These are phyloP conservation scores for Ceratocystis variospora DNA, from an alignment of 2,329 filamentous ascomycete genomes.

Conservation along the genomic window DNA sequence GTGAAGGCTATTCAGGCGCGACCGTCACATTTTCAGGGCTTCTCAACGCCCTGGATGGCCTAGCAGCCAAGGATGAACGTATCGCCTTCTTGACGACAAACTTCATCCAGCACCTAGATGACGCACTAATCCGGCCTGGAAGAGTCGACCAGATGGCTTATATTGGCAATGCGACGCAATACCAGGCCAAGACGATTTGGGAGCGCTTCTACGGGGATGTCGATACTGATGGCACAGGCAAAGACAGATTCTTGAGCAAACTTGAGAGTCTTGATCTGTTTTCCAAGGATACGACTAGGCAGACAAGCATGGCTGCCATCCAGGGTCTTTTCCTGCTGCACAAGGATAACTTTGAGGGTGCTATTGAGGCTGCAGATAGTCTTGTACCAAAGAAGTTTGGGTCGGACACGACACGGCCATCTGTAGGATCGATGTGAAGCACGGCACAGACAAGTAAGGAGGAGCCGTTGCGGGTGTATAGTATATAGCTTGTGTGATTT, in stretches of 20 bases:
- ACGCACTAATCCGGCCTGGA: constrained; percentile 78
- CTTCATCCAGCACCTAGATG: constrained; percentile 77
- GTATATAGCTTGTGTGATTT: neutral
- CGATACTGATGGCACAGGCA: constrained; percentile 49
- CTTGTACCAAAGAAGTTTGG: constrained; percentile 46
- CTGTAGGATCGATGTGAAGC: constrained; percentile 15
- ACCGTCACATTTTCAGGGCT: constrained; percentile 91
- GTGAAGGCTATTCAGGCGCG: constrained; percentile 72
- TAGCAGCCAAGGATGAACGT: constrained; percentile 88
- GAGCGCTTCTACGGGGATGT: constrained; percentile 85
- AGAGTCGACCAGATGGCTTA: constrained; percentile 86
- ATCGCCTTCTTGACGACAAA: constrained; percentile 93
- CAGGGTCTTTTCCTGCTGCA: constrained; percentile 93
- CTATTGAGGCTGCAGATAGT: constrained; percentile 63
- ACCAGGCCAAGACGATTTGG: constrained; percentile 81
- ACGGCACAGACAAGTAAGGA: neutral
- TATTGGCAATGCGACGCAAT: constrained; percentile 73
- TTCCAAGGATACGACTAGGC: constrained; percentile 36
- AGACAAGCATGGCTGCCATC: constrained; percentile 76
- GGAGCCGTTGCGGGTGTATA: neutral
- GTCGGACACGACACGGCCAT: constrained; percentile 26
- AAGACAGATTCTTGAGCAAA: constrained; percentile 54
- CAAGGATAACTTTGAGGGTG: constrained; percentile 78
- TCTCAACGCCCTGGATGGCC: constrained; percentile 72
- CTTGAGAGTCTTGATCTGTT: constrained; percentile 60